Conservation (phyloP, 352 stramenopile species). For the Albugo candida region DNA sequence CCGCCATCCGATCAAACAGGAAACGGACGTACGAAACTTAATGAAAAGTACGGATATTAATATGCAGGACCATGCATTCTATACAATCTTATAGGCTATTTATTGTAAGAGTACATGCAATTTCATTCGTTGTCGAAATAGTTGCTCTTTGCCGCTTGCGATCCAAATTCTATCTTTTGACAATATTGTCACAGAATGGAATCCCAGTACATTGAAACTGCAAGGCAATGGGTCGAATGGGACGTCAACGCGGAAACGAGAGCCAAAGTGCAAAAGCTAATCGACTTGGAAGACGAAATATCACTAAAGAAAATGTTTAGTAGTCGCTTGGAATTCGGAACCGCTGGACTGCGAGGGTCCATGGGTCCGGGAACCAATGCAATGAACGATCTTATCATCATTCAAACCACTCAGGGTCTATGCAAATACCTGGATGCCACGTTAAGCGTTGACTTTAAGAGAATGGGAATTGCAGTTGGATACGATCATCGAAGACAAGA, state of each 20-base stretch:
- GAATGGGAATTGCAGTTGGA: constrained; percentile 70
- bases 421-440: constrained; percentile 62
- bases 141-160: no score
- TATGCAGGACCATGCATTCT: background rate
- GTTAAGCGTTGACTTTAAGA: constrained; percentile 52
- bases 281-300: constrained; percentile 26
- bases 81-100: no score
- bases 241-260: constrained; percentile 73
- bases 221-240: constrained; percentile 66
- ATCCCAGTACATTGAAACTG: constrained; percentile 11
- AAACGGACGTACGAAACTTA: constrained; percentile 61
- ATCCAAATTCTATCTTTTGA: no score
- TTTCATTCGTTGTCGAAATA: no score
- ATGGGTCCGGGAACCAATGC: constrained; percentile 77
- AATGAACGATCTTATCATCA: constrained; percentile 87
- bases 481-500: constrained; percentile 77
- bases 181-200: no score
- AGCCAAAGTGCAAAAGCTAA: constrained; percentile 31
- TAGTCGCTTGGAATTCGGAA: constrained; percentile 81
- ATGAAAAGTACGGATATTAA: constrained; percentile 79
- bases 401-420: constrained; percentile 85
- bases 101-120: no score
- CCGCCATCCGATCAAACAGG: constrained; percentile 62
- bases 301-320: constrained; percentile 53
- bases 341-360: constrained; percentile 69